These are phyloP conservation scores for Petunia axillaris DNA, from an alignment of 257 asterid species.

Conservation along the genomic window DNA sequence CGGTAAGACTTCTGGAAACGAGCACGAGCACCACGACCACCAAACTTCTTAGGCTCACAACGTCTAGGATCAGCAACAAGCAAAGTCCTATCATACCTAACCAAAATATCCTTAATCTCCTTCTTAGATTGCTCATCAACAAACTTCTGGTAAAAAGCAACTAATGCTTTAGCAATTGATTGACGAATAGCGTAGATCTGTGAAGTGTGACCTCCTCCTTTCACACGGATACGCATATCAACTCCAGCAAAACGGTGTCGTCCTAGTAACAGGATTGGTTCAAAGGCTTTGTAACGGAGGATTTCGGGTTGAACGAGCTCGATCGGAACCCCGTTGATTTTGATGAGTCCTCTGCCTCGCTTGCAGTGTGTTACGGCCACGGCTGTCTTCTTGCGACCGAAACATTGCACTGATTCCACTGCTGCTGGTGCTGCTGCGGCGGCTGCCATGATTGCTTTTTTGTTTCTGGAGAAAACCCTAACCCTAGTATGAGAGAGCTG, in stretches of 20 bases:
- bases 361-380: neutral
- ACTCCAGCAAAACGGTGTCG: neutral
- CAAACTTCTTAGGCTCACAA: neutral
- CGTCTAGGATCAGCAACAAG: constrained; percentile 21
- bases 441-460: neutral
- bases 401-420: neutral
- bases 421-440: neutral
- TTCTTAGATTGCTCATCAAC: neutral
- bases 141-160: constrained; percentile 18
- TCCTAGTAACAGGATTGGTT: neutral
- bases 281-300: constrained; percentile 1
- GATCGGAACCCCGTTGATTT: constrained; percentile 15
- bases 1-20: constrained; percentile 21
- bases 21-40: constrained; percentile 21
- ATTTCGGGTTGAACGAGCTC: neutral
- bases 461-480: no score
- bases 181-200: constrained; percentile 19
- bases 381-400: neutral
- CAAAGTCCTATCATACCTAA: constrained; percentile 16
- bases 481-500: no score
- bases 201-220: constrained; percentile 19
- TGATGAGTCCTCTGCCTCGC: constrained; percentile 5
- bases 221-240: neutral
- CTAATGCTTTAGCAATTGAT: neutral
- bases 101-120: constrained; percentile 13